Conservation (phyloP, 352 stramenopile genomes). For the Nothophytophthora sp. region DNA sequence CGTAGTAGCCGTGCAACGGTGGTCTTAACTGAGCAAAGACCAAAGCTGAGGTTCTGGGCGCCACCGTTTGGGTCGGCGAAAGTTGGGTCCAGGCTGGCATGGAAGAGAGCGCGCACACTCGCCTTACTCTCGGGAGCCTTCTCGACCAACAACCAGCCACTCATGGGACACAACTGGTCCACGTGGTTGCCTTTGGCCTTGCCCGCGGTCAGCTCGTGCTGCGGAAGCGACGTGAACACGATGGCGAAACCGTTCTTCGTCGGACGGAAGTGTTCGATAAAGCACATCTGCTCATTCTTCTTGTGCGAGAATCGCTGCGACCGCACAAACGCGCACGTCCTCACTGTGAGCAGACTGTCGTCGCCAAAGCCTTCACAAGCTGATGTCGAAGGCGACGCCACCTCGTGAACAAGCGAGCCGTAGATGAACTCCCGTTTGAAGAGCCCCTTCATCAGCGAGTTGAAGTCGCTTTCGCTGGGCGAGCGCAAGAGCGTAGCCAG, state of each 20-base stretch:
- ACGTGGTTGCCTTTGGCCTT: slow-evolving; percentile 34
- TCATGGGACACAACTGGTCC: slow-evolving; percentile 24
- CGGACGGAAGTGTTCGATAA: slow-evolving; percentile 35
- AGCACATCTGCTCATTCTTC: slow-evolving; percentile 45
- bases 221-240: slow-evolving; percentile 26
- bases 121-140: slow-evolving; percentile 25
- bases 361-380: not conserved
- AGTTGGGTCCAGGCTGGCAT: slow-evolving; percentile 19
- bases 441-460: slow-evolving; percentile 36
- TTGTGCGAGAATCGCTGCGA: slow-evolving; percentile 26
- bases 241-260: slow-evolving; percentile 33
- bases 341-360: slow-evolving; percentile 25
- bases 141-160: slow-evolving; percentile 31
- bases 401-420: slow-evolving; percentile 37
- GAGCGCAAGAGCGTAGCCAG: slow-evolving; percentile 24
- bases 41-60: slow-evolving; percentile 4
- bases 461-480: slow-evolving; percentile 33
- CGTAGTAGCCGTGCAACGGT: slow-evolving; percentile 25
- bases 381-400: not conserved
- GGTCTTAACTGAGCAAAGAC: slow-evolving; percentile 23
- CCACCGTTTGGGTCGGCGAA: slow-evolving; percentile 1
- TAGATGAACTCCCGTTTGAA: slow-evolving; percentile 53
- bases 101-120: slow-evolving; percentile 28
- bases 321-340: slow-evolving; percentile 35
- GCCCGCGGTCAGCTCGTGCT: slow-evolving; percentile 28